These are phyloP conservation scores for Vigna mungo DNA, from an alignment of 306 rosid genomes.

Conservation along the genomic window DNA sequence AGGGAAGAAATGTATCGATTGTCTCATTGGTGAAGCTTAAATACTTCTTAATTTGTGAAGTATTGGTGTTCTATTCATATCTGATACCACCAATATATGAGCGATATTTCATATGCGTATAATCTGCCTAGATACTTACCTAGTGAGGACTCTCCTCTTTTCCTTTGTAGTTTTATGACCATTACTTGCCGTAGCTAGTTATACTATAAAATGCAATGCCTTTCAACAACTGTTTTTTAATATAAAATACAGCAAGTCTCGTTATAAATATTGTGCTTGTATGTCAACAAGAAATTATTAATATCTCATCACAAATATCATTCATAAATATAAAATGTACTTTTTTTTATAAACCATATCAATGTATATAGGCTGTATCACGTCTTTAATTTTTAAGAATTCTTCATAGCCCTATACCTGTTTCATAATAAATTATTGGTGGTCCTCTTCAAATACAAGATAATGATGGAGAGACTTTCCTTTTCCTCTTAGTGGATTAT, in stretches of 20 bases:
- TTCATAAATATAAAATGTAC: not conserved
- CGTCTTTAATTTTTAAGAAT: not conserved
- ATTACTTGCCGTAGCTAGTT: not conserved
- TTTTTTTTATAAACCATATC: not conserved
- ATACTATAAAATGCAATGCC: not conserved
- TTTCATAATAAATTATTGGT: not conserved
- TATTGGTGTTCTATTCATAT: not conserved
- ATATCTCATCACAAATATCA: not conserved
- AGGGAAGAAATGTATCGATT: conserved; percentile 23
- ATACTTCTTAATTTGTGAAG: not conserved
- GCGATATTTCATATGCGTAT: not conserved
- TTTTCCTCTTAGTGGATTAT: conserved; percentile 15
- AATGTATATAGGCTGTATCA: not conserved
- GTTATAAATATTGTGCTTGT: not conserved
- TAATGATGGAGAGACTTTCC: conserved; percentile 6
- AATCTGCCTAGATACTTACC: not conserved
- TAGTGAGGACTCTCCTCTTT: not conserved
- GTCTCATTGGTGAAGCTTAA: not conserved
- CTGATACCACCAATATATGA: not conserved
- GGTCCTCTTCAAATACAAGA: conserved; percentile 12
- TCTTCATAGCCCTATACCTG: not conserved
- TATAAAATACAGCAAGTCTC: not conserved
- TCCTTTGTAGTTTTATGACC: not conserved
- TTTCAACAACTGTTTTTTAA: not conserved
- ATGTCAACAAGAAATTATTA: not conserved